phyloP scores from a whole-genome alignment of 805 yeast species.

The Candida manassasensis region DNA sequence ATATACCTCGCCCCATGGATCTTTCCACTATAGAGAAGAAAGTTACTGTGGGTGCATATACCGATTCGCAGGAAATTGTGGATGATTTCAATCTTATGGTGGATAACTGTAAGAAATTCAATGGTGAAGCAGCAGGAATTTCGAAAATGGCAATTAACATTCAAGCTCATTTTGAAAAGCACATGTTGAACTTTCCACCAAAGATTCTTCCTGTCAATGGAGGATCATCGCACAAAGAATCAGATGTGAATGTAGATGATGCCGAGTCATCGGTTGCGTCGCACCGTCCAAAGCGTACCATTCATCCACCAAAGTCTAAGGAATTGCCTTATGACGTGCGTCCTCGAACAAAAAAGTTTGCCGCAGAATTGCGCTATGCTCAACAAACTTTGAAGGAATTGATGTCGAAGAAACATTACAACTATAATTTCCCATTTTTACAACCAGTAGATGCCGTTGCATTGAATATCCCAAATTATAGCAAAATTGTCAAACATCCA shows the following conservation, averaged over 20 bases:
- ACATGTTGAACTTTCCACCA: conserved; percentile 87
- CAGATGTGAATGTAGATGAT: conserved; percentile 56
- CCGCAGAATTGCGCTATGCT: conserved; percentile 84
- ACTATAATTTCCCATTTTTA: conserved; percentile 83
- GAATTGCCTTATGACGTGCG: conserved; percentile 87
- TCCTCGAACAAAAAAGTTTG: conserved; percentile 88
- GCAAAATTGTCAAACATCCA: conserved; percentile 81
- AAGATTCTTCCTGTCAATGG: conserved; percentile 26
- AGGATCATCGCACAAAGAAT: conserved; percentile 9
- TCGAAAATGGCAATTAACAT: conserved; percentile 89
- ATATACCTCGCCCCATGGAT: conserved; percentile 88
- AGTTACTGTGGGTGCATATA: conserved; percentile 65
- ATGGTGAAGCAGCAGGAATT: conserved; percentile 78
- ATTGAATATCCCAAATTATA: conserved; percentile 84
- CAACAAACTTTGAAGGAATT: conserved; percentile 78
- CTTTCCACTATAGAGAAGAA: conserved; percentile 85
- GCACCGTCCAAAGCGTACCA: conserved; percentile 90
- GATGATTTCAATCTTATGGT: conserved; percentile 85
- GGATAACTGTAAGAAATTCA: conserved; percentile 72
- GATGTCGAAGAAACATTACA: conserved; percentile 74
- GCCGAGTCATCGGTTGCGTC: conserved; percentile 57
- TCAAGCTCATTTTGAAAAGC: conserved; percentile 90
- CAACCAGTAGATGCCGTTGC: conserved; percentile 96
- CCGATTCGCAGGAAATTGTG: conserved; percentile 58
- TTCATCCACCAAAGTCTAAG: conserved; percentile 93